A percentile compares a stretch with the other conserved stretches of the same genome.
Evolutionary conservation across 805 yeast species (phyloP).

Genomic region (Candida broadrunensis): DNA sequence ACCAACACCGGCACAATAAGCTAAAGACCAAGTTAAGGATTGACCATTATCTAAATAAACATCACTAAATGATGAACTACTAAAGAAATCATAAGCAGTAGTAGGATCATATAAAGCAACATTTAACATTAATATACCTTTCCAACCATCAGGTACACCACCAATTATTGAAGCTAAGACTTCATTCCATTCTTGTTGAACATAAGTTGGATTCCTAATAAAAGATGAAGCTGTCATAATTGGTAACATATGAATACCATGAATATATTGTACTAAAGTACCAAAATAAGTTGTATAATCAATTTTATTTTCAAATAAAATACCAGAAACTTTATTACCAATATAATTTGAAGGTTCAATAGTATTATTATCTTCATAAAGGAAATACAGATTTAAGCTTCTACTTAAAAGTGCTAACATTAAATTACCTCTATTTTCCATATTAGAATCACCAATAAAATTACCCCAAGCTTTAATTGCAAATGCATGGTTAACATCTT

Average conservation of each 20-base stretch:
- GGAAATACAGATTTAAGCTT: constrained; percentile 55
- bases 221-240: constrained; percentile 59
- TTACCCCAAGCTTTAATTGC: constrained; percentile 70
- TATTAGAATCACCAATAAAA: constrained; percentile 48
- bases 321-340: constrained; percentile 64
- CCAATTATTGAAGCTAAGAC: constrained; percentile 30
- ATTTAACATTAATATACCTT: constrained; percentile 41
- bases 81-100: constrained; percentile 15
- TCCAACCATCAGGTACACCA: constrained; percentile 57
- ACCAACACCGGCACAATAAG: constrained; percentile 13
- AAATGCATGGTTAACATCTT: constrained; percentile 67
- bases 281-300: constrained; percentile 77
- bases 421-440: constrained; percentile 55
- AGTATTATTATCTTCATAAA: constrained; percentile 38
- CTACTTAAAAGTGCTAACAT: constrained; percentile 55
- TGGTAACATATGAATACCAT: constrained; percentile 80
- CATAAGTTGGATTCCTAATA: constrained; percentile 51
- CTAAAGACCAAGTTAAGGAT: constrained; percentile 14
- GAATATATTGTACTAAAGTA: constrained; percentile 54
- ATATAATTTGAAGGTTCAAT: constrained; percentile 51
- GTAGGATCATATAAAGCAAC: constrained; percentile 15
- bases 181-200: constrained; percentile 43
- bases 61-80: constrained; percentile 11
- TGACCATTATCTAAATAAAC: constrained; percentile 4
- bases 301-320: constrained; percentile 67